These are phyloP conservation scores for Podospora didyma DNA, from an alignment of 495 filamentous ascomycete genomes.

Conservation along the genomic window DNA sequence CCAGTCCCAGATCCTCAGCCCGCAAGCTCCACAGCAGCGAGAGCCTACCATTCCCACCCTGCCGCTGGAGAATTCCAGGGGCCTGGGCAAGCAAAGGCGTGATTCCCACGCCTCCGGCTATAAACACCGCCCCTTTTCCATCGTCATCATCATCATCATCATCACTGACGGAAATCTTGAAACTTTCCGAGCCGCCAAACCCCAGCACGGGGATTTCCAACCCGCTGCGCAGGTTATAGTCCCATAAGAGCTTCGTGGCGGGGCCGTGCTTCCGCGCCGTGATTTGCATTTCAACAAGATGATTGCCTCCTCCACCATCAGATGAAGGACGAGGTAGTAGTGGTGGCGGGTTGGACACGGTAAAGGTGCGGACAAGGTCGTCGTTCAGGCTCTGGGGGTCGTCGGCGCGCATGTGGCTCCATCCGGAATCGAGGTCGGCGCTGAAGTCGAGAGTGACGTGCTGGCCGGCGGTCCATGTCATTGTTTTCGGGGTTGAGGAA, in stretches of 20 bases:
- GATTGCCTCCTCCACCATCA: background rate
- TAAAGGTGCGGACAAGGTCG: slow-evolving; percentile 79
- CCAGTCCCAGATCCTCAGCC: slow-evolving; percentile 56
- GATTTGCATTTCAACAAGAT: slow-evolving; percentile 57
- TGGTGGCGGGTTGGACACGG: slow-evolving; percentile 52
- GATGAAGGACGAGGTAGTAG: slow-evolving; percentile 26
- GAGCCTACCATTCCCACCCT: slow-evolving; percentile 31
- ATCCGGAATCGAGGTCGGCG: slow-evolving; percentile 63
- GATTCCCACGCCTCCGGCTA: slow-evolving; percentile 77
- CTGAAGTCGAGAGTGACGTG: slow-evolving; percentile 71
- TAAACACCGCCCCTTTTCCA: slow-evolving; percentile 42
- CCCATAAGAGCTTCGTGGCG: slow-evolving; percentile 62
- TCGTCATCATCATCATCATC: no score
- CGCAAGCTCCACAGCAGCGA: slow-evolving; percentile 64
- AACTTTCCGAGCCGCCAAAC: slow-evolving; percentile 60
- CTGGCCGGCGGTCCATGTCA: slow-evolving; percentile 64
- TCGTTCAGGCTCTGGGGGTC: slow-evolving; percentile 77
- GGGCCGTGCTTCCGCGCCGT: slow-evolving; percentile 63
- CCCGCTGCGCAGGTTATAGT: slow-evolving; percentile 44
- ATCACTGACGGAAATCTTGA: slow-evolving; percentile 18
- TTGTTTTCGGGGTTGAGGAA: no score
- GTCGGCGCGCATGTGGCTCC: slow-evolving; percentile 74
- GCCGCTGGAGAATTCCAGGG: slow-evolving; percentile 9
- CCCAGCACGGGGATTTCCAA: slow-evolving; percentile 65
- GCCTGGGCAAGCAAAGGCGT: slow-evolving; percentile 71